Evolutionary conservation across 148 eudicot species (phyloP).

Genomic region (Fagopyrum homotropicum): DNA sequence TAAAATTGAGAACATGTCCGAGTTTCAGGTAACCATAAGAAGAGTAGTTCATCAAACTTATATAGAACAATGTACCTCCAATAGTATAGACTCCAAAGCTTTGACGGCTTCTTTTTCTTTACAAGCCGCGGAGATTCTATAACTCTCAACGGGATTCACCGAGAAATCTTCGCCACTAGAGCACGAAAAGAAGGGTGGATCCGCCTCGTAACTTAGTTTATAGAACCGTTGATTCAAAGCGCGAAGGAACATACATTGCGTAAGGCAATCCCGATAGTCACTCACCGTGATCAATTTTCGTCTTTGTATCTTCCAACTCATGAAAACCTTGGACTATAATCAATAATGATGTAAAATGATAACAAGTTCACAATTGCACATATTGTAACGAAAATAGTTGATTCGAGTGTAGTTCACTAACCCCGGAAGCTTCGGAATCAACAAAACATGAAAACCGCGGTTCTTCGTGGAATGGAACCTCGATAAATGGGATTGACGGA

Average conservation of each 20-base stretch:
- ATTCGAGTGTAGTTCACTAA: conserved; percentile 21
- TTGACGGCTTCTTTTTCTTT: conserved; percentile 58
- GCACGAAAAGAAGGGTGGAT: conserved; percentile 70
- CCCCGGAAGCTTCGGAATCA: conserved; percentile 89
- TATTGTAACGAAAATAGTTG: neutral
- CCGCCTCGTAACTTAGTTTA: conserved; percentile 56
- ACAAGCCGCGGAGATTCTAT: conserved; percentile 65
- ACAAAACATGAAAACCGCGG: conserved; percentile 58
- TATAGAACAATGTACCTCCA: conserved; percentile 37
- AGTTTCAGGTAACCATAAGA: too few relatives aligned
- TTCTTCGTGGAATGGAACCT: conserved; percentile 54
- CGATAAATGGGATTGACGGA: conserved; percentile 41
- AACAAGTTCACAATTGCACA: neutral
- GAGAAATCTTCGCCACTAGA: conserved; percentile 63
- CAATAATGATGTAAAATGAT: conserved; percentile 1
- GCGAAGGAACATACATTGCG: conserved; percentile 65
- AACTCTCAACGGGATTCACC: conserved; percentile 58
- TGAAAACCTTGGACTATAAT: conserved; percentile 67
- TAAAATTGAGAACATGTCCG: too few relatives aligned
- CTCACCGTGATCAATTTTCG: conserved; percentile 52
- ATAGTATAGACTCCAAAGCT: conserved; percentile 58
- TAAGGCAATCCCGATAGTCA: conserved; percentile 70
- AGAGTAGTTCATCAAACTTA: too few relatives aligned
- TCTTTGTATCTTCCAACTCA: conserved; percentile 72
- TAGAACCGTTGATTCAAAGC: conserved; percentile 76